Percentiles rank a stretch among this genome's conserved stretches.
These are phyloP conservation scores for Tricholomella constricta DNA, from an alignment of 768 basidiomycete genomes.

Conservation along the genomic window DNA sequence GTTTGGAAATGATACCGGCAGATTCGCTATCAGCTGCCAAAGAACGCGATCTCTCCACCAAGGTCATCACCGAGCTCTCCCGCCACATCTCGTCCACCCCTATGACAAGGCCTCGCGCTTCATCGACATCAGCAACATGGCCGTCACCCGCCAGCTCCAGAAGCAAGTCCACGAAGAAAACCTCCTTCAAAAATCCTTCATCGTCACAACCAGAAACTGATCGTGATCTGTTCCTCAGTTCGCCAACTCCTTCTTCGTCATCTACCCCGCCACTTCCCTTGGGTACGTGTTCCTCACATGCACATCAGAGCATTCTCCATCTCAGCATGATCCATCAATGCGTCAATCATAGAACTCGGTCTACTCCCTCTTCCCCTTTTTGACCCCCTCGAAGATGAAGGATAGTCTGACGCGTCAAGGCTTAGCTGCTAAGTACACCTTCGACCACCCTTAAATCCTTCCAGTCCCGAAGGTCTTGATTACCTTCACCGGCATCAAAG, in stretches of 20 bases:
- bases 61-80: constrained; percentile 83
- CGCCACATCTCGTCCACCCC: constrained; percentile 90
- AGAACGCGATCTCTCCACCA: constrained; percentile 87
- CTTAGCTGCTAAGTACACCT: constrained; percentile 40
- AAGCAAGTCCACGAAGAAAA: constrained; percentile 98
- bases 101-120: constrained; percentile 50
- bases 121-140: constrained; percentile 68
- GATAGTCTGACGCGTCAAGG: constrained; percentile 40
- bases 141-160: constrained; percentile 77
- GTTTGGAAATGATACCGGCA: constrained; percentile 96
- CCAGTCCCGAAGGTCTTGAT: constrained; percentile 32
- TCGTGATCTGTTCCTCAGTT: constrained; percentile 6
- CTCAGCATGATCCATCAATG: not conserved
- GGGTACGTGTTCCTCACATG: constrained; percentile 9
- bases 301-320: too few relatives aligned
- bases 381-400: constrained; percentile 45
- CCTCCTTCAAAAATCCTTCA: constrained; percentile 93
- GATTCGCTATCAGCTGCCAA: constrained; percentile 84
- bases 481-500: constrained; percentile 35
- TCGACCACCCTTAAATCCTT: constrained; percentile 35
- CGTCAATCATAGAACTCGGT: constrained; percentile 13
- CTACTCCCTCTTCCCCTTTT: constrained; percentile 32
- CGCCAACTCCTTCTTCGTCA: constrained; percentile 22
- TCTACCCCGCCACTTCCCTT: constrained; percentile 20
- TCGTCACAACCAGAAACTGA: constrained; percentile 60